Evolutionary conservation across 495 filamentous ascomycete genomes (phyloP), one percentile per base, ranked within the genome.

Genomic region (Penicillium turbatum): DNA sequence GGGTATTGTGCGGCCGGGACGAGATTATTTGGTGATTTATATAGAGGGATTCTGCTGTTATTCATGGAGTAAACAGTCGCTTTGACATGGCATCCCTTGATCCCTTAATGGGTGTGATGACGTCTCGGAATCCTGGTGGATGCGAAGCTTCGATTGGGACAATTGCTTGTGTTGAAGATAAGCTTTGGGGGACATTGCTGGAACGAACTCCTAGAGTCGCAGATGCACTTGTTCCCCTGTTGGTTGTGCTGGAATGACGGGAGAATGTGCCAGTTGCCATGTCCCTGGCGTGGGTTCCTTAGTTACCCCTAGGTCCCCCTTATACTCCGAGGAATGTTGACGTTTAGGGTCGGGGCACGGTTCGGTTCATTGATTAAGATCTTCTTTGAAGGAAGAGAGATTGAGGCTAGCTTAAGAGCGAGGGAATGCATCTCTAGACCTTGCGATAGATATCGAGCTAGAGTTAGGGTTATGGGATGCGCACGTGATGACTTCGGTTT

Each of bases 231-330:
- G 15, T 16, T 24, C 51, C 30, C 35, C n/a, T 58, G 53, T 53
- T 37, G 31, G 53, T 60, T 56, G 37, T 21, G 40, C 12, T 49
- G 63, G 63, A 64, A 64, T 66, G 63, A 24, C 11, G n/a, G 26
- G 55, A 53, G 53, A 62, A 66, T 66, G 57, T 57, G 55, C 63
- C 55, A 60, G 50, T 60, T 59, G 39, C 55, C 32, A 49, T 52
- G 39, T 55, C 36, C 46, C 34, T 40, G 21, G 21, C 21, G 30
- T 42, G 51, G 37, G 24, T 55, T 35, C 44, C 37, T 29, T 12
- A 12, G 2, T 12, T 30, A 50, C 44, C 60, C 57, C 60, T 61
- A 27, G 60, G 44, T 38, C 21, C 53, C 54, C 54, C 50, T 57
- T 15, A 55, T 48, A 30, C 44, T 57, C 61, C 55, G 53, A 39